Evolutionary conservation across 192 early-diverging fungal genomes (phyloP), one percentile per base, ranked within the genome.

Genomic region (Coemansia javaensis): DNA sequence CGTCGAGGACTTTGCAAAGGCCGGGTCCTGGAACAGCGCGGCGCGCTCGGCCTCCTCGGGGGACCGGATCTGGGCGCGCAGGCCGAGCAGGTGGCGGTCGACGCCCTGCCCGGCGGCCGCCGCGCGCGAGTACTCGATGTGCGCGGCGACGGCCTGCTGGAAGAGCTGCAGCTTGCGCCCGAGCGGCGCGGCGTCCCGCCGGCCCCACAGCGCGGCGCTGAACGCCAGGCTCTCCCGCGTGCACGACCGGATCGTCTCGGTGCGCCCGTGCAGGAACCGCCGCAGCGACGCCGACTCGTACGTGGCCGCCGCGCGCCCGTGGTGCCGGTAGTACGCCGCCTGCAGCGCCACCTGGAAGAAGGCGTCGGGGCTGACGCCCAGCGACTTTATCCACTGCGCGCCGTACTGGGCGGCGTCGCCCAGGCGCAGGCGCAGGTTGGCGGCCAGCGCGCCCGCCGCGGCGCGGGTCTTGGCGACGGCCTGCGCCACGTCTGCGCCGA

Each of bases 261-360:
- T 98, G 34, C 94, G 81, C 5, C 94, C 94, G 36, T 88, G 86
- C 40, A 79, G 63, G 75, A 88, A 88, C 24, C 65, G 37, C 13
- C 88, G 79, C 22, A 81, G 78, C 15, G 88, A 86, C 11, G 89
- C 79, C 16, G 88, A 81, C 50, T 90, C 87, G 58, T 90, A 90
- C 0, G 86, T 88, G 24, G 89, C 72, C 15, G 77, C 70, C 7
- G 82, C 81, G 35, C 73, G 61, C 14, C 83, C 84, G 61, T 91
- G 80, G 15, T 82, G 77, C 5, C 88, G 77, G 51, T 81, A 79
- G 74, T 88, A 90, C 7, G 94, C 84, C 8, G 91, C 53, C 53
- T 98, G 94, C 23, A 94, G 68, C 1, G 82, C 90, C 65, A 98
- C 78, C 70, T 98, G 94, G 30, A 96, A 72, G 69, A 79, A 98